Evolutionary conservation across 768 basidiomycete species (phyloP), one percentile per base, ranked within the genome.

Genomic region (Tephrocybe rancida): DNA sequence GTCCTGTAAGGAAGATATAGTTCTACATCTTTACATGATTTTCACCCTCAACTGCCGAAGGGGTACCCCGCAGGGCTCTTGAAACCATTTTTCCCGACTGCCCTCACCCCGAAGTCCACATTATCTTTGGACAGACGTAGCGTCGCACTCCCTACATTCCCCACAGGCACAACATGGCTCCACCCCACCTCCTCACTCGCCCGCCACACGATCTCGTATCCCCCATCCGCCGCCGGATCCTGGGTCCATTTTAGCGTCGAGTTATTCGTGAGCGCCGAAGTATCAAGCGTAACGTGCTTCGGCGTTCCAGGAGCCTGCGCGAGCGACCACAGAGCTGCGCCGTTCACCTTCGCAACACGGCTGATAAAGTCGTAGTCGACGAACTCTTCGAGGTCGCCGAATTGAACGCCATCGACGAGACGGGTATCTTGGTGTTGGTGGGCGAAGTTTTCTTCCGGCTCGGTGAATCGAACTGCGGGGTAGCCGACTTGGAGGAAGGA

Each of bases 341-440:
- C 78, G 53, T 82, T 82, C 43, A 82, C 81, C 45, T 68, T 73
- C 5, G 75, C 80, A 14, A 81, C 81, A 22, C 79, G 74, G 16
- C 74, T 66, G 45, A 68, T 76, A 61, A 76, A 83, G n/a, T 80
- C 72, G 46, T 82, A 75, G 68, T 84, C 81, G 63, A 73, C 73
- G 57, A 82, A 83, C 60, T 82, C 75, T 41, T 67, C 60, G 41
- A 82, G 73, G 63, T 84, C 82, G 30, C 82, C 82, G 58, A 80
- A 82, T 61, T 83, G 81, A n/a, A 75, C 62, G 7, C 80, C 80
- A 30, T 79, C 70, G 30, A 64, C 69, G 39, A 84, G 72, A 22
- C 81, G 76, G 38, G 78, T 71, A 60, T 84, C 75, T 63, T 84
- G 82, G 62, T 83, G 80, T 64, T 84, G 81, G 60, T 82, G 81